Evolutionary conservation across 2,329 filamentous ascomycete genomes (phyloP), one percentile per base, ranked within the genome.

Genomic region (Arthroderma uncinatum): DNA sequence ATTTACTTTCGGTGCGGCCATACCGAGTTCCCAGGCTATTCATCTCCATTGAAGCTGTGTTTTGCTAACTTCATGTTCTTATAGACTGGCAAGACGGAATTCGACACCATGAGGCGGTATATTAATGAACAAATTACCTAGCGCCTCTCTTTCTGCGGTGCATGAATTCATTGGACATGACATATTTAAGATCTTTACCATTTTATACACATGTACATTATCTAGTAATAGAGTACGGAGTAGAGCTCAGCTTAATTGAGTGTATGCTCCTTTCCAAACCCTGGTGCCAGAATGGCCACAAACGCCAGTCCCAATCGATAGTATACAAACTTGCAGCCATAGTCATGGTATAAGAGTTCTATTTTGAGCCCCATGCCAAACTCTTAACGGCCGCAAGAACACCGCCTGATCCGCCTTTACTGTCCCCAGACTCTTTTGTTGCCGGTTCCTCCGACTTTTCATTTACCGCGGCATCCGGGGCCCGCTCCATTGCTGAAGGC

Each of bases 71-170:
- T 33, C 16, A 34, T 25, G 7, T 19, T 9, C 10, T 25, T 30
- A 23, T 42, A 74, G 68, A 75, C 73, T 14, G 74, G 74, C 2
- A 76, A 76, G 60, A 63, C 73, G 1, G 74, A 77, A 59, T 76
- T 75, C 53, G 71, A 76, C 56, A 72, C 67, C 3, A 75, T 76
- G 73, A 70, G 65, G 56, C 68, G 74, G 39, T 76, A 76, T 64
- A 72, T 77, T 28, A 73, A 76, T 56, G 73, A 76, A 62, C 69
- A 75, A 61, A 66, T 68, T 23, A 30, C 50, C 19, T 60, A 57
- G 56, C 23, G n/a, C n/a, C n/a, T 21, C 16, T 10, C 14, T 40
- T 14, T 19, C 9, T 10, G 37, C 37, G 4, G 9, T 19, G 12
- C 16, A 40, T 40, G 37, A 4, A 40, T 16, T 23, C n/a, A 33